These are phyloP conservation scores for Lepiota venenata DNA, from an alignment of 768 basidiomycete genomes.

Conservation along the genomic window DNA sequence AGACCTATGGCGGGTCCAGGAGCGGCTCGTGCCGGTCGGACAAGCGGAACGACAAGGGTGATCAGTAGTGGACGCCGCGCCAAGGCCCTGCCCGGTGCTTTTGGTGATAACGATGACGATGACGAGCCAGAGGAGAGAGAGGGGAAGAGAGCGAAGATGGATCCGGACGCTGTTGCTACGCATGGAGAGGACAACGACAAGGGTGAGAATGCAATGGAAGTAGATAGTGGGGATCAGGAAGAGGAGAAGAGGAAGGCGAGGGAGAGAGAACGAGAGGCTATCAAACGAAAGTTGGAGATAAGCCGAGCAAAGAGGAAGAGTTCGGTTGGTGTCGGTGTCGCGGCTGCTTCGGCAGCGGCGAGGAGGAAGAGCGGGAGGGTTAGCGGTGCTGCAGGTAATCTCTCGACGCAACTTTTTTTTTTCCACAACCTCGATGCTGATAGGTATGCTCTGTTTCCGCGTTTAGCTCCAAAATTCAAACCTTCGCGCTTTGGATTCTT, in stretches of 20 bases:
- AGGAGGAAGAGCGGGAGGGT: slow-evolving; percentile 35
- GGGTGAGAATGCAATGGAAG: slow-evolving; percentile 27
- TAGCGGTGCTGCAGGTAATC: slow-evolving; percentile 26
- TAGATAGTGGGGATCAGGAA: slow-evolving; percentile 10
- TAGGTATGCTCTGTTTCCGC: slow-evolving; percentile 14
- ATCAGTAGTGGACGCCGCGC: slow-evolving; percentile 44
- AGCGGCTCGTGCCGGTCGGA: slow-evolving; percentile 22
- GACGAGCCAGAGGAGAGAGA: slow-evolving; percentile 29
- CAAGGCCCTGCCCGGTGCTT: slow-evolving; percentile 52
- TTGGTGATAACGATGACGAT: slow-evolving; percentile 52
- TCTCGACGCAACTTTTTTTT: slow-evolving; percentile 28
- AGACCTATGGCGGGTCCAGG: slow-evolving; percentile 17
- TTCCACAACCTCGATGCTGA: slow-evolving; percentile 1
- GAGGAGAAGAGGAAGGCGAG: slow-evolving; percentile 42
- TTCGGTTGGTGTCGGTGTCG: slow-evolving; percentile 46
- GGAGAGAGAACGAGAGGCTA: slow-evolving; percentile 52
- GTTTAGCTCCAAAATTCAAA: slow-evolving; percentile 40
- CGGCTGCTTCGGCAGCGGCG: slow-evolving; percentile 34
- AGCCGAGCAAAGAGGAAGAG: slow-evolving; percentile 70
- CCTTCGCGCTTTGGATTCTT: slow-evolving; percentile 68
- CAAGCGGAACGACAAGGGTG: slow-evolving; percentile 37
- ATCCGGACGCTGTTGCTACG: slow-evolving; percentile 25
- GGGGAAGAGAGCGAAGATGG: slow-evolving; percentile 31
- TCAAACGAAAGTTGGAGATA: slow-evolving; percentile 60
- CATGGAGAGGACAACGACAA: slow-evolving; percentile 32